Base-by-base conservation (phyloP, 441 rosid species). In the Adansonia grandidieri region DNA sequence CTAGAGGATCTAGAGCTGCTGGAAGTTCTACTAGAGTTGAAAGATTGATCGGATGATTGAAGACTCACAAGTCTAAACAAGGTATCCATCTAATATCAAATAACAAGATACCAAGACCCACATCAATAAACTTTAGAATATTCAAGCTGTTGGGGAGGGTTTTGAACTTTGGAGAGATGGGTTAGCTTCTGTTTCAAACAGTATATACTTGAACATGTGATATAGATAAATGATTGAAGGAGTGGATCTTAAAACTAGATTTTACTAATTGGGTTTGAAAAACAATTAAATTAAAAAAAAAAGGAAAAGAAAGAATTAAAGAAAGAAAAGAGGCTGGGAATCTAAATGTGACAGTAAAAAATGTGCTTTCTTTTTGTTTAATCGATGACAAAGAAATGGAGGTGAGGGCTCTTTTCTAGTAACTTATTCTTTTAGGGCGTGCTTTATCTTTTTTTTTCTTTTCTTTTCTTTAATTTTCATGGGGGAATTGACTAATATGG, bases 1-100 rank as follows among this genome's bases (percentile, higher is more conserved):
- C 82, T 87, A 47, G 97, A 91, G 58, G 94, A 89, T 78, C 90
- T 88, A 58, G 98, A 92, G 89, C 92, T 92, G 84, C 95, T 90
- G 22, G 98, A 92, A 80, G 87, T 94, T 85, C 87, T 87, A 85
- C 93, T 91, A 5, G 92, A 87, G 73, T 89, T 88, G 81, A 82
- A 81, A 74, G 91, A 88, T 75, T 89, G 92, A 85, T 93, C 93
- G 24, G 94, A 89, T 81, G 93, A 88, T 79, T 88, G 95, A 72
- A 90, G 89, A 87, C 84, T 90, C 19, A 92, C 97, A 53, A 96
- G 84, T 76, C 97, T 90, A 81, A 93, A 93, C 92, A 96, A 86
- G 71, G 99, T 93, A 91, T 96, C 98, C 99, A 95, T 93, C 81
- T 83, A 83, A 82, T 73, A 62, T 50, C 28, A 42, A 47, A 57